Percentiles rank a stretch among this genome's conserved stretches.
Evolutionary conservation across 768 basidiomycete genomes (phyloP).

Genomic region (Leccinum subgranulosum): DNA sequence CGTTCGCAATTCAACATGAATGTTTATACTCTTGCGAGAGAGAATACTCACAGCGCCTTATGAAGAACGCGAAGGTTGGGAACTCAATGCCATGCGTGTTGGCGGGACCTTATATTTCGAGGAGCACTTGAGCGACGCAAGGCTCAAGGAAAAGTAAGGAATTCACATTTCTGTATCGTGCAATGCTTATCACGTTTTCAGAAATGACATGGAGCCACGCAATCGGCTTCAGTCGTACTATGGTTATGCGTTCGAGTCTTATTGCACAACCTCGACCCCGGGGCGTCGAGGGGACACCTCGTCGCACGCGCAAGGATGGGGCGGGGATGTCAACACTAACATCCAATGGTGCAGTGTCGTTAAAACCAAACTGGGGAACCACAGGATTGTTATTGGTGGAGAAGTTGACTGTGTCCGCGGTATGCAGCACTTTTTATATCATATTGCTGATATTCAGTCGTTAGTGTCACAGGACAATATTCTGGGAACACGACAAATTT

Average conservation of each 20-base stretch:
- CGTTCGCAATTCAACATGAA: not conserved
- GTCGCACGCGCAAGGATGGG: constrained; percentile 51
- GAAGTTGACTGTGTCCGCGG: constrained; percentile 90
- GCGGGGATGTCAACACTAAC: constrained; percentile 83
- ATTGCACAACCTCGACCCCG: constrained; percentile 55
- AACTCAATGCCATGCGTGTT: constrained; percentile 78
- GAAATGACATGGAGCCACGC: constrained; percentile 62
- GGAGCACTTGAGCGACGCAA: constrained; percentile 61
- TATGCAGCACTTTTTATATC: constrained; percentile 26
- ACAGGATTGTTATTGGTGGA: constrained; percentile 75
- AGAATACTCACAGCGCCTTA: constrained; percentile 83
- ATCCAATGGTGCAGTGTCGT: constrained; percentile 90
- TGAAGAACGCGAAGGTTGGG: constrained; percentile 77
- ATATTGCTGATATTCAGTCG: not conserved
- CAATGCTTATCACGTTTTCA: constrained; percentile 25
- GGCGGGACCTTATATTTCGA: constrained; percentile 72
- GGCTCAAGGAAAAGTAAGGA: constrained; percentile 62
- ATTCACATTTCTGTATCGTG: not conserved
- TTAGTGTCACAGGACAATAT: constrained; percentile 49
- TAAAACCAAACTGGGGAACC: constrained; percentile 76
- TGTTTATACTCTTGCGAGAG: constrained; percentile 34
- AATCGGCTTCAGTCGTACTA: constrained; percentile 71
- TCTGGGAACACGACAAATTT: constrained; percentile 62
- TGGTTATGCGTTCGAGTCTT: constrained; percentile 89
- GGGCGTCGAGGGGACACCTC: constrained; percentile 18